Evolutionary conservation across 2,329 filamentous ascomycete genomes (phyloP), one percentile per base, ranked within the genome.

Genomic region (Penicillium sp.): DNA sequence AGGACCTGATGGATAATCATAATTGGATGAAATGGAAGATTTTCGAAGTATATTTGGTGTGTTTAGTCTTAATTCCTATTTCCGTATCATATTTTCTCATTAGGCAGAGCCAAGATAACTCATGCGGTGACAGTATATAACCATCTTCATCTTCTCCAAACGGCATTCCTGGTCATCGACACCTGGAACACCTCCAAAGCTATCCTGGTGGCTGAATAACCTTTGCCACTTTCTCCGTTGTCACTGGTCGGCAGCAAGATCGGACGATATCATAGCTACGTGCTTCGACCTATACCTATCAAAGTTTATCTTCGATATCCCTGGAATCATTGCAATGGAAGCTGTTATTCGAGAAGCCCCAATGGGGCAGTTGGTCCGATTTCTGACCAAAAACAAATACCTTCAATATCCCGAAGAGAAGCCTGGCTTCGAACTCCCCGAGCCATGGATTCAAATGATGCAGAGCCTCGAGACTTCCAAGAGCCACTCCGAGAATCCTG

Each of bases 331-430:
- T 19, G 2, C 51, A 58, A 67, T 68, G 63, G 56, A 60, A 16
- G 54, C 64, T 45, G 55, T 79, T 24, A 52, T 66, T 51, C 72
- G 79, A 42, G 79, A 81, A 54, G 75, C 79, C 27, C 72, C 78
- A 11, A 74, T 81, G 48, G 79, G 79, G 53, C 79, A 81, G 63
- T 22, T 78, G 16, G 58, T 81, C n/a, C 75, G 80, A 19, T 75
- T 73, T 35, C 53, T 78, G 16, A 77, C 78, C 3, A 61, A 71
- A 1, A 77, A 77, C 46, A 75, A 74, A 53, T 66, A 76, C 35
- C 71, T 82, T 29, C 65, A 75, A 55, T 82, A 80, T 57, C 72
- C 75, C 29, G 80, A 82, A 69, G 76, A 78, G 54, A 61, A 60
- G 49, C 56, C 69, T 11, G 68, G 60, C 49, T 73, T 72, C 52